Base-by-base conservation (phyloP, 1,284 basidiomycete species). In the Volvariella surrecta region DNA sequence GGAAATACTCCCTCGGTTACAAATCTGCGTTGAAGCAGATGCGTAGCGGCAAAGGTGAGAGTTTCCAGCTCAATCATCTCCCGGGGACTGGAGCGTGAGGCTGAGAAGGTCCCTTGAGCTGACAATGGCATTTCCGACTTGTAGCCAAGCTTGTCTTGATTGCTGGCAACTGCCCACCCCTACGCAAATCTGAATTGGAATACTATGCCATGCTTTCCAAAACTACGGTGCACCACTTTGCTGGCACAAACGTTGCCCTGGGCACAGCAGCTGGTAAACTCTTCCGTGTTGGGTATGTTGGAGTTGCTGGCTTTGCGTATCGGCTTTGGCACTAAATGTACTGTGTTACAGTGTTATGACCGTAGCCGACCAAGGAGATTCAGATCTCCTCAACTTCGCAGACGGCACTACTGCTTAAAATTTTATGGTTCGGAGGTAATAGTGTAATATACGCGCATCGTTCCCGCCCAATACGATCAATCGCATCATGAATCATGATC, bases 151-250 rank as follows among this genome's bases (percentile, higher is more conserved):
- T 99, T 58, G 87, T 99, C 60, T 75, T 99, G 65, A 98, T 99
- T 65, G 93, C 95, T 60, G 94, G 92, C 58, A 99, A 99, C 78
- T 97, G 93, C 72, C 96, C 95, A 48, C 96, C 96, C 52, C 82
- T 99, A 54, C 90, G 96, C 70, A 97, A 97, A 71, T 97, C 94
- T 48, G 96, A 99, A 79, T 79, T 99, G 52, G 96, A 99, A 78
- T 99, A 99, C 79, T 99, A 99, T 68, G 96, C 96, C 73, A 99
- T 99, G 95, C 79, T 99, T 58, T 93, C 89, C 52, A 97, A 97
- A 78, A 97, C 94, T 48, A 81, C 84, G 50, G 93, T 97, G 43
- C 94, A 97, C 74, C 94, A 97, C 76, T 97, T 92, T 63, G 76
- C 86, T 57, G 95, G 95, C 57, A 92, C 92, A 55, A 99, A 99